Conservation (phyloP, 2,329 filamentous ascomycete species). For the Penicillium glabrum region DNA sequence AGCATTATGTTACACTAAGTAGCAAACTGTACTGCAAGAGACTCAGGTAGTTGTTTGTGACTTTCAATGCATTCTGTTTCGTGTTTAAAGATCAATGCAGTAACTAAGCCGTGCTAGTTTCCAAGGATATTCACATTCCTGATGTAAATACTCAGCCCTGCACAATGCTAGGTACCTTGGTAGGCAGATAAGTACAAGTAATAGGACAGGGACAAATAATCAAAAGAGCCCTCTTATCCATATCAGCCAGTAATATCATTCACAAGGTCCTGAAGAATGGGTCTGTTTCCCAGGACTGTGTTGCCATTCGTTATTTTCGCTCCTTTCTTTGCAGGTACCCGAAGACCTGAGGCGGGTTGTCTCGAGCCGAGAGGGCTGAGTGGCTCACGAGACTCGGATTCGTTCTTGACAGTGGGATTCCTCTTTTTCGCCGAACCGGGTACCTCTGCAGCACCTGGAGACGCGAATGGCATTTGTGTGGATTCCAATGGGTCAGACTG, state of each 20-base stretch:
- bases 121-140: not conserved
- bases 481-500: conserved; percentile 43
- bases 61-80: not conserved
- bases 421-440: conserved; percentile 12
- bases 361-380: conserved; percentile 34
- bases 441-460: conserved; percentile 3
- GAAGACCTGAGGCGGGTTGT: conserved; percentile 37
- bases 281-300: conserved; percentile 63
- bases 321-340: conserved; percentile 60
- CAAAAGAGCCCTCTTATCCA: not conserved
- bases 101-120: not conserved
- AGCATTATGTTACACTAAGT: not conserved
- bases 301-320: conserved; percentile 51
- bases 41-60: not conserved
- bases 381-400: conserved; percentile 24
- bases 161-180: not conserved
- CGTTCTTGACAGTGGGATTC: conserved; percentile 25
- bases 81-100: not conserved
- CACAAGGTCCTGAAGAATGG: conserved; percentile 73
- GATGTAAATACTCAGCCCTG: not conserved
- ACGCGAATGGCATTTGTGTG: conserved; percentile 26
- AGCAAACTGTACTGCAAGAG: not conserved
- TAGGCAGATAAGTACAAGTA: not conserved
- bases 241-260: conserved; percentile 58
- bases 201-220: not conserved